Base-by-base conservation (phyloP, 768 basidiomycete genomes). In the Lentinula raphanica region DNA sequence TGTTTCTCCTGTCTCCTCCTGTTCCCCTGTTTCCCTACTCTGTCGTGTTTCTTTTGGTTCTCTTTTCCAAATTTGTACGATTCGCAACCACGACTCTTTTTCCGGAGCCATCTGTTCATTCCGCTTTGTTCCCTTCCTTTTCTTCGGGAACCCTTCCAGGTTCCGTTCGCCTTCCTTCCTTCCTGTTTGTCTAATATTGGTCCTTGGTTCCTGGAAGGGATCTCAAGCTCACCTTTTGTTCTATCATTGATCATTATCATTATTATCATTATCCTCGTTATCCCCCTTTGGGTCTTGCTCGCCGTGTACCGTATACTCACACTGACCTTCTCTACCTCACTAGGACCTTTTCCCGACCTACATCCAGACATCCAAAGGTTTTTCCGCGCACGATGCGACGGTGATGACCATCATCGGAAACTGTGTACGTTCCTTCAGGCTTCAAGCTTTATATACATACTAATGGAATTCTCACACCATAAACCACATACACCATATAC, bases 291-390 rank as follows among this genome's bases (percentile, higher is more conserved):
- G 13, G 38, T 39, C 38, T 5, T n/a, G 8, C 8, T 35, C 9
- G 32, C 32, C 32, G 13, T 23, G n/a, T 15, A 23, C 3, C 9
- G 19, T 44, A 15, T 21, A n/a, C 23, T 25, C 12, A 13, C 13
- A 21, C 11, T 25, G 27, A 8, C 11, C 27, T 19, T 7, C 25
- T 8, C 28, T 3, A 48, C 29, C 5, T 17, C 21, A 21, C 9
- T 50, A 85, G 77, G 87, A 90, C 71, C 68, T 90, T n/a, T 92
- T 91, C 71, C 90, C 91, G 51, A 90, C 86, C 7, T 92, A 90
- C 67, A 74, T 92, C 49, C 70, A 83, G 55, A 72, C 69, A 2
- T 76, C 83, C 21, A 93, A 92, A 66, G 75, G 76, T 11, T 84
- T 93, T 66, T 69, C 74, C 35, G 27, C 76, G 1, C 78, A 84